Evolutionary conservation across 164 flowering plant species (phyloP), one percentile per base, ranked within the genome.

Genomic region (Brasenia schreberi): DNA sequence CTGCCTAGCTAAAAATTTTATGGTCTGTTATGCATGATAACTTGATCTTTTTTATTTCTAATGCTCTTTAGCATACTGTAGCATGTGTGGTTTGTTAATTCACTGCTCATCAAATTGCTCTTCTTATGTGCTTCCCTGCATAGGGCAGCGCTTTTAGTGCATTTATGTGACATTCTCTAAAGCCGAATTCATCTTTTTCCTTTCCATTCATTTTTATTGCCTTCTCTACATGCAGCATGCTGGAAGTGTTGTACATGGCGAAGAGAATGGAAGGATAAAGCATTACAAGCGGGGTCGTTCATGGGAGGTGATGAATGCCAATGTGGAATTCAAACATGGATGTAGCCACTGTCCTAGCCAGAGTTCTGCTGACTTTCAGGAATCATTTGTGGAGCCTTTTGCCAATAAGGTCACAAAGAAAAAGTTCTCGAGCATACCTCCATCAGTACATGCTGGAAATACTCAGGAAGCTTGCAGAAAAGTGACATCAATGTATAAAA

Each of bases 171-270:
- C 39, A 33, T 33, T 33, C 39, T 33, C 4, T 33, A 33, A 33
- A 33, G 39, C 39, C 39, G 4, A 33, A 33, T 33, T 33, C 39
- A 33, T 33, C 39, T 3, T 23, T 33, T 33, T 33, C 39, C 39
- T 33, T 1, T 33, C 39, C 39, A 33, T 33, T 33, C 39, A 33
- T 27, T 45, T 70, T 17, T 67, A 59, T 68, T 49, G 16, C 16
- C 65, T 14, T 11, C 65, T 56, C 16, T 74, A 52, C 33, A 12
- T 70, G 60, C 79, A 87, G 92, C 82, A 69, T 71, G 69, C 78
- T 70, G 65, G 64, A 53, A 75, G 68, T 68, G 63, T 39, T 59
- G 75, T 77, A 68, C 77, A 79, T 61, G 77, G 71, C 5, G 66
- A 69, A 60, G 64, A 39, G 18, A 67, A 62, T 59, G 65, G 64